Base-by-base conservation (phyloP, 148 eudicot species). In the Talinum fruticosum region DNA sequence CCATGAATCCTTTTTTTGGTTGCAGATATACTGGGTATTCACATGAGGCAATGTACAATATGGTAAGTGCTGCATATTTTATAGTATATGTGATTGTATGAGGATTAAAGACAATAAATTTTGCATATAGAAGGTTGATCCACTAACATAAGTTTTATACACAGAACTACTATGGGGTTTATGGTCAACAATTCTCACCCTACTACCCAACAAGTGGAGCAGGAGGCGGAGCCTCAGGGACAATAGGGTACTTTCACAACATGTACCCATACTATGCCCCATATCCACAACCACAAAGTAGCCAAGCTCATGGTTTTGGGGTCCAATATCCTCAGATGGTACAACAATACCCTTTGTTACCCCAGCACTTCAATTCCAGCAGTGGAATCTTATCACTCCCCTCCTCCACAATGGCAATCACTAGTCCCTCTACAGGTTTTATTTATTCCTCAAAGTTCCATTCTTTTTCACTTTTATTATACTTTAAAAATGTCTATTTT, bases 11-110 rank as follows among this genome's bases (percentile, higher is more conserved):
- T 41, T n/a, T 19, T 30, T 61, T 29, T 24, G 47, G 47, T 67
- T 78, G 66, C 87, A 88, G 91, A 72, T 88, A 81, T 65, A 78
- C 82, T 71, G 91, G 91, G 26, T 88, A 84, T 82, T 79, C 91
- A 75, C 91, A 86, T 76, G 91, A 88, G 30, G 67, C 81, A 66
- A 77, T 84, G 83, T 84, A 88, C 81, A 86, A 77, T 26, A 76
- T 84, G 86, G 90, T 88, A 74, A 82, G 87, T 85, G 66, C 75
- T 35, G 26, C 59, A 67, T 12, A 32, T 71, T 23, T 28, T 51
- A 62, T 62, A 26, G 28, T 62, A 4, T 10, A 29, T 62, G 18
- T 62, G 23, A 1, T 51, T 10, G 15, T 51, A 15, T 15, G 15
- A 16, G 57, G 23, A 0, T n/a, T n/a, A n/a, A n/a, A n/a, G n/a